Base-by-base conservation (phyloP, 495 filamentous ascomycete species). In the Talaromyces proteolyticus region DNA sequence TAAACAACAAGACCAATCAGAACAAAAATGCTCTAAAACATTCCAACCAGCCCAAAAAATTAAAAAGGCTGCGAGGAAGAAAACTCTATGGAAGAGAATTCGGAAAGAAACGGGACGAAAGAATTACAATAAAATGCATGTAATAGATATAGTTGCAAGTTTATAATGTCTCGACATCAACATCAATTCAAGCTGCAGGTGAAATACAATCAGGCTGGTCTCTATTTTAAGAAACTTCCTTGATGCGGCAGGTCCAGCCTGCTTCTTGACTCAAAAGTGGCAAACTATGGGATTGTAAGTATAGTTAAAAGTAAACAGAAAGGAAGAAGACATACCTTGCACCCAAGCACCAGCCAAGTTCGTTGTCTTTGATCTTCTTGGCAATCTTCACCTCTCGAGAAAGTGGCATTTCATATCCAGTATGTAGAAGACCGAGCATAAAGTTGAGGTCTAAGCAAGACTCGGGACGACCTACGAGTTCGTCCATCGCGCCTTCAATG, bases 331-430 rank as follows among this genome's bases (percentile, higher is more conserved):
- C 81, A 70, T 78, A 91, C 89, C 89, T 96, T 52, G 93, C 93
- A 58, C 93, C 93, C 65, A 98, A 73, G 72, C 91, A 96, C 93
- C 93, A 98, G 43, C 93, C 93, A 50, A 98, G 70, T 76, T 98
- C 94, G 66, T 96, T 96, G 26, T 83, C 84, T 75, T 92, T 92
- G 57, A 97, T 93, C 79, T 96, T 92, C 87, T 98, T 97, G 23
- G 93, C 93, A 57, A 96, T 94, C 76, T 87, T 89, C 47, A 98
- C 91, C 70, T 97, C 92, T 18, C 93, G 81, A 51, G 93, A 88
- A 59, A 97, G 78, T 4, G 91, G 91, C 91, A 98, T 97, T 56
- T 96, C 93, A 65, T 98, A 98, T 17, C 93, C 93, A 1, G 91
- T 96, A 66, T 96, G 91, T 52, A 96, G 70, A 45, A 98, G 72